phyloP scores from a whole-genome alignment of 2,329 filamentous ascomycete genomes.

The Monilinia aucupariae region DNA sequence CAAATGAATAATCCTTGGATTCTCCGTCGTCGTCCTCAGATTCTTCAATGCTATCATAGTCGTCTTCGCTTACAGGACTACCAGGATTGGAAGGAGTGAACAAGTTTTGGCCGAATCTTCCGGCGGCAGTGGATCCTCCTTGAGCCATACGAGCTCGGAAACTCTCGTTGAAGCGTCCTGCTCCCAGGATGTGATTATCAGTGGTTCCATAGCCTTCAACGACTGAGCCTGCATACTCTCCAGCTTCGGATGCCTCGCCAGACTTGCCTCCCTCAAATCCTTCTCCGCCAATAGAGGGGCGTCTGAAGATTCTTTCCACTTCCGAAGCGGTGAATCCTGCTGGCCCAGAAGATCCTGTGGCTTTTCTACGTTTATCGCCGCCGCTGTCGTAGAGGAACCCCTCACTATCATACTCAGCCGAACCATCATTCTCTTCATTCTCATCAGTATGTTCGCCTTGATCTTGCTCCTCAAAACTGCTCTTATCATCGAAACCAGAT shows the following conservation, averaged over 20 bases:
- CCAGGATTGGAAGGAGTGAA: neutral
- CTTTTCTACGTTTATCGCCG: neutral
- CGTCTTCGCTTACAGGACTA: neutral
- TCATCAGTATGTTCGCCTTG: neutral
- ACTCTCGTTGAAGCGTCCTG: neutral
- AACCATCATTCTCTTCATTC: neutral
- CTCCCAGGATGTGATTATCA: neutral
- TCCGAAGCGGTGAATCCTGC: neutral
- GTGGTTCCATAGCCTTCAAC: conserved; percentile 4
- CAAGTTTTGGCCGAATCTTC: neutral
- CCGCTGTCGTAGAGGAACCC: neutral
- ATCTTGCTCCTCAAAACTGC: neutral
- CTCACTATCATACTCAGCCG: conserved; percentile 1
- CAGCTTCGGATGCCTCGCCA: neutral
- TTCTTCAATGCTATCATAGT: neutral
- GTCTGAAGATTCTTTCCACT: neutral
- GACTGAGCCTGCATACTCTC: conserved; percentile 1
- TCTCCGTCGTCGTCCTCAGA: neutral
- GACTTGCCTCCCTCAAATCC: neutral
- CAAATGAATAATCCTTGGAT: neutral
- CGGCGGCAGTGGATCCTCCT: neutral
- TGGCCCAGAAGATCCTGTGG: neutral
- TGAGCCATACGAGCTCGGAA: neutral
- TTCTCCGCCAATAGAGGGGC: neutral
- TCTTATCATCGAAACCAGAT: neutral